phyloP scores from a whole-genome alignment of 78 protist species.

The Dictyostelium discoideum region DNA sequence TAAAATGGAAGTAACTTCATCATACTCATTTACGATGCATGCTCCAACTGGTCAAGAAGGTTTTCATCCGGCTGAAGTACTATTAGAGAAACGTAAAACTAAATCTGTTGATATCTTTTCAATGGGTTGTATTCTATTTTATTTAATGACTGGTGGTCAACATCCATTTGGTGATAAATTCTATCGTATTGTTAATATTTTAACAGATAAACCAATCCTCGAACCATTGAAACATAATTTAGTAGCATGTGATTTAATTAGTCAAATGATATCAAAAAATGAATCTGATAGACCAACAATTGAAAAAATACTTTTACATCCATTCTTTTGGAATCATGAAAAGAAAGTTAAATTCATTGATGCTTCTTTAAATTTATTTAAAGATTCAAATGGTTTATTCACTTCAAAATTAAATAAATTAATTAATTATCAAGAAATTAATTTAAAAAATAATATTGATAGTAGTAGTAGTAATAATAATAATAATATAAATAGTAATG shows the following conservation, averaged over 20 bases:
- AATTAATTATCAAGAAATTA: neutral
- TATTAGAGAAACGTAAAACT: conserved; percentile 50
- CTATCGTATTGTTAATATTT: conserved; percentile 36
- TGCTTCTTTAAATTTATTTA: neutral
- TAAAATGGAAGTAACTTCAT: conserved; percentile 32
- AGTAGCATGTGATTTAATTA: conserved; percentile 25
- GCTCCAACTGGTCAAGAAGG: conserved; percentile 73
- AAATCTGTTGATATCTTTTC: conserved; percentile 59
- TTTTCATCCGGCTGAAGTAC: conserved; percentile 63
- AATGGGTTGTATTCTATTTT: conserved; percentile 50
- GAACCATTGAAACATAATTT: neutral
- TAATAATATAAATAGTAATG: neutral
- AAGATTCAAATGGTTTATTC: conserved; percentile 1
- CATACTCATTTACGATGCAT: conserved; percentile 37
- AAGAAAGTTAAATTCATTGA: conserved; percentile 44
- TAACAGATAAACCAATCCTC: neutral
- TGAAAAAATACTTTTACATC: conserved; percentile 3
- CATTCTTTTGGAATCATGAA: conserved; percentile 41
- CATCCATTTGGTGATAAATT: conserved; percentile 76
- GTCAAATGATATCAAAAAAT: neutral
- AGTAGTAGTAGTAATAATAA: neutral
- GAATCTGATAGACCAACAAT: conserved; percentile 19
- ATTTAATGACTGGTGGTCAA: conserved; percentile 18
- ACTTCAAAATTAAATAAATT: neutral
- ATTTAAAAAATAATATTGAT: neutral